phyloP scores from a whole-genome alignment of 2,329 filamentous ascomycete genomes.

The Septoria petroselini region DNA sequence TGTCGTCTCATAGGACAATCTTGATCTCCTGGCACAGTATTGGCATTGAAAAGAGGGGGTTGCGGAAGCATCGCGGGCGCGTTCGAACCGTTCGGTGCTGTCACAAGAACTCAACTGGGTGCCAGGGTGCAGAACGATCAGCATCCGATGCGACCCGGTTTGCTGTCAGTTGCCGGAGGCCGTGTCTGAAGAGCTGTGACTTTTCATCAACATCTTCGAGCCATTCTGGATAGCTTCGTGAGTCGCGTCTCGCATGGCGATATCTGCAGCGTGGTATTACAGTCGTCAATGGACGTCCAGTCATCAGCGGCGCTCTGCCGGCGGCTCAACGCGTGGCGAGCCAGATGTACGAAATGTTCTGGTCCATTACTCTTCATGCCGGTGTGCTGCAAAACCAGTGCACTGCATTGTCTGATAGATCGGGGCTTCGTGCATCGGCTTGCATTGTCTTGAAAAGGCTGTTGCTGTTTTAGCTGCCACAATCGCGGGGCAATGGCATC shows the following conservation, averaged over 20 bases:
- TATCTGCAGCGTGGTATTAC: too few relatives aligned
- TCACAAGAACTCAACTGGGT: background rate
- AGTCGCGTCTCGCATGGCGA: too few relatives aligned
- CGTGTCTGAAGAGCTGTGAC: background rate
- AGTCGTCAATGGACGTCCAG: too few relatives aligned
- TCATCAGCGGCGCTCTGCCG: too few relatives aligned
- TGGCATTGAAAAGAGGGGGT: slow-evolving; percentile 11
- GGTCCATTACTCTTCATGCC: too few relatives aligned
- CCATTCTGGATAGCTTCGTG: background rate
- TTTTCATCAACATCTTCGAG: background rate
- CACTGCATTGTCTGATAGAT: too few relatives aligned
- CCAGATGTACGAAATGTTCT: too few relatives aligned
- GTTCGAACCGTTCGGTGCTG: background rate
- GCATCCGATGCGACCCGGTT: slow-evolving; percentile 7
- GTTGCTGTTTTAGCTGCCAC: background rate
- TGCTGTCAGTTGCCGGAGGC: background rate
- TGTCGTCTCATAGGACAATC: slow-evolving; percentile 4
- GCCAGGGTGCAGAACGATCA: background rate
- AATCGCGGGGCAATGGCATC: too few relatives aligned
- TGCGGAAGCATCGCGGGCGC: slow-evolving; percentile 13
- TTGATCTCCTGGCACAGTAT: background rate
- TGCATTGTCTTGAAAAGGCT: background rate
- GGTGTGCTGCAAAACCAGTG: too few relatives aligned
- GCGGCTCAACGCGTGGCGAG: too few relatives aligned
- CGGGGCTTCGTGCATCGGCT: background rate